Percentiles rank a stretch among this genome's conserved stretches.
phyloP scores from a whole-genome alignment of 2,329 filamentous ascomycete genomes.

The Aspergillus niger region DNA sequence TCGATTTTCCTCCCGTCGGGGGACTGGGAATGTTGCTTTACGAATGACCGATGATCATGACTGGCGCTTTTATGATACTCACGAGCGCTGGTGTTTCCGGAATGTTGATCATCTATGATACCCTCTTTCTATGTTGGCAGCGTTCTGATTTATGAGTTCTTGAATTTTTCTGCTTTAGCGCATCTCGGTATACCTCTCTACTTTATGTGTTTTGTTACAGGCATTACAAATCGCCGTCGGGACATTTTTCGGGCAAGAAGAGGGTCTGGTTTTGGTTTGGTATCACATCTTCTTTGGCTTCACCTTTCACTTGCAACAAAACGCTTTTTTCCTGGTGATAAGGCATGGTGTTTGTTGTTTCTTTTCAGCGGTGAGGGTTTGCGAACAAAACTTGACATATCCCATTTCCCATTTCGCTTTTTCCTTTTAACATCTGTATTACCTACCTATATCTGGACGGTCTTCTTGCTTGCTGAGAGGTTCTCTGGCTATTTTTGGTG shows the following conservation, averaged over 20 bases:
- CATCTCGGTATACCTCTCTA: slow-evolving; percentile 13
- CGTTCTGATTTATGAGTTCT: not conserved
- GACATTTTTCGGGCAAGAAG: not conserved
- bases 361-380: not conserved
- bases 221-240: not conserved
- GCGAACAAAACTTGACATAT: not conserved
- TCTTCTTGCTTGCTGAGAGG: not conserved
- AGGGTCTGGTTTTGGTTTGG: not conserved
- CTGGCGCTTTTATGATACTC: slow-evolving; percentile 20
- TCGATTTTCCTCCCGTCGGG: not conserved
- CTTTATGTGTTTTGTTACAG: slow-evolving; percentile 2
- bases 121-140: slow-evolving; percentile 25
- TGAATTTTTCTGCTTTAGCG: not conserved
- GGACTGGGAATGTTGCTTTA: slow-evolving; percentile 8
- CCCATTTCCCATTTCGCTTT: not conserved
- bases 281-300: not conserved
- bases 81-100: slow-evolving; percentile 28
- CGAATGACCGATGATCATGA: slow-evolving; percentile 22
- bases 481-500: not conserved
- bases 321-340: not conserved
- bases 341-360: slow-evolving; percentile 4
- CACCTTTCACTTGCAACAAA: not conserved
- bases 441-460: slow-evolving; percentile 5
- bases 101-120: slow-evolving; percentile 34
- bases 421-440: slow-evolving; percentile 3